These are phyloP conservation scores for Pleurostoma richardsiae DNA, from an alignment of 2,329 filamentous ascomycete species.

Conservation along the genomic window DNA sequence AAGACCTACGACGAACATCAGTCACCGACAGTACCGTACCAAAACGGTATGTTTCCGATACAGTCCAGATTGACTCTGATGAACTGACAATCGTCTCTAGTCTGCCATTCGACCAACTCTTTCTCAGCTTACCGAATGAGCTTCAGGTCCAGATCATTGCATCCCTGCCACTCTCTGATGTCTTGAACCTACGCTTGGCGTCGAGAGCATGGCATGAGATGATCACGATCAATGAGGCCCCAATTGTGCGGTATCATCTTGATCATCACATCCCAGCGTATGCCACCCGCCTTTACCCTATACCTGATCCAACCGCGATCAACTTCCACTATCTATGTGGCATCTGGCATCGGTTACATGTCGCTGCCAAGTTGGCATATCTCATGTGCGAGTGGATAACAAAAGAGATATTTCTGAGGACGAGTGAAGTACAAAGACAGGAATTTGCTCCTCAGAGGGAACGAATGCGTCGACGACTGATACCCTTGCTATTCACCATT, in stretches of 20 bases:
- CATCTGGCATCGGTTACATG: constrained; percentile 61
- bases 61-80: not conserved
- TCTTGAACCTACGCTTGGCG: constrained; percentile 53
- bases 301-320: constrained; percentile 38
- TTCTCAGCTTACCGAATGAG: constrained; percentile 54
- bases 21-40: constrained; percentile 3
- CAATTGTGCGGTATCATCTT: constrained; percentile 58
- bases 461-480: constrained; percentile 59
- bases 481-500: constrained; percentile 59
- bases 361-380: constrained; percentile 56
- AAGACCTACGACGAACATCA: constrained; percentile 5
- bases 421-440: constrained; percentile 45
- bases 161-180: constrained; percentile 53
- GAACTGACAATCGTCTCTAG: constrained; percentile 12
- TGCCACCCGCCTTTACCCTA: constrained; percentile 53
- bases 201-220: constrained; percentile 56
- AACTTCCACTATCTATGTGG: constrained; percentile 59
- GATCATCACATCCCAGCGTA: constrained; percentile 56
- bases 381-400: constrained; percentile 61
- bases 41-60: constrained; percentile 23
- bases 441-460: constrained; percentile 58
- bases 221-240: constrained; percentile 54
- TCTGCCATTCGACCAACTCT: constrained; percentile 50
- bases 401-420: constrained; percentile 59
- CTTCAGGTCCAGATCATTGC: constrained; percentile 59